A percentile compares a stretch with the other conserved stretches of the same genome.
phyloP scores from a whole-genome alignment of 805 yeast species.

The Debaryomyces hansenii region DNA sequence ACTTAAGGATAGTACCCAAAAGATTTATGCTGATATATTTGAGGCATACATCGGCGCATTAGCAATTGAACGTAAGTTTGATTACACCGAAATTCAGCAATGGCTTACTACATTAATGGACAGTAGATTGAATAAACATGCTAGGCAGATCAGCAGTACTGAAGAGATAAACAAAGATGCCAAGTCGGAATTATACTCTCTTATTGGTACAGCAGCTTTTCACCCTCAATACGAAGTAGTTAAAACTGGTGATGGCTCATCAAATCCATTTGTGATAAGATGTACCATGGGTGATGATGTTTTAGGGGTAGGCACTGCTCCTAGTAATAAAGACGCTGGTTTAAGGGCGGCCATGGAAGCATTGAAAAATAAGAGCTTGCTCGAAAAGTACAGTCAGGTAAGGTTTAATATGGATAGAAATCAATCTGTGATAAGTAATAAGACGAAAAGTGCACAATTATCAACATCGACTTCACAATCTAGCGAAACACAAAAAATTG shows the following conservation, averaged over 20 bases:
- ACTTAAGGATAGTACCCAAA: conserved; percentile 56
- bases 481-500: neutral
- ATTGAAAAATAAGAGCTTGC: conserved; percentile 51
- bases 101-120: conserved; percentile 58
- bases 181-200: conserved; percentile 72
- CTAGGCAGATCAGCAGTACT: conserved; percentile 29
- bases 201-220: conserved; percentile 72
- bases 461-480: neutral
- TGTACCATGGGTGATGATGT: conserved; percentile 65
- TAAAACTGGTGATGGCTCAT: conserved; percentile 45
- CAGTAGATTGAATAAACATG: conserved; percentile 40
- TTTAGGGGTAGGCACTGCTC: conserved; percentile 72
- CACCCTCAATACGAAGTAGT: conserved; percentile 59
- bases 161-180: conserved; percentile 61
- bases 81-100: conserved; percentile 47
- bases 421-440: conserved; percentile 11
- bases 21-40: conserved; percentile 82
- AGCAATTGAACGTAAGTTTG: conserved; percentile 53
- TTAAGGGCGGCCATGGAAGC: conserved; percentile 83
- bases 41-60: conserved; percentile 95
- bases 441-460: neutral
- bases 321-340: conserved; percentile 75
- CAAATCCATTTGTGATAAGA: conserved; percentile 59
- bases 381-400: conserved; percentile 62
- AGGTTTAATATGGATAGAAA: conserved; percentile 36